A percentile compares a stretch with the other conserved stretches of the same genome.
Conservation (phyloP, 257 asterid genomes). For the Solanum appendiculatum region DNA sequence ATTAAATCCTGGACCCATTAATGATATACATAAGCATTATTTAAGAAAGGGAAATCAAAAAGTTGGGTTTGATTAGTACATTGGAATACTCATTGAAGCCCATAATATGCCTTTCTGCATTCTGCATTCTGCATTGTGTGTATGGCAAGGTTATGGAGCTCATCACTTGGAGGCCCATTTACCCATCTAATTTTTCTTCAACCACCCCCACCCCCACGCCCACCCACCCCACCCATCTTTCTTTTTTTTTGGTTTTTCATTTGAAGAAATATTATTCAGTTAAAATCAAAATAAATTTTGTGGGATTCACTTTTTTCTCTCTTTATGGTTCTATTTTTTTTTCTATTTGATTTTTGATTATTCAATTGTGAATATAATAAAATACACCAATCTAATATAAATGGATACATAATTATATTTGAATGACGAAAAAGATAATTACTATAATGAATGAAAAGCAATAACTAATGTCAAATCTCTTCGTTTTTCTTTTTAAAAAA, state of each 20-base stretch:
- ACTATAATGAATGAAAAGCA: background rate
- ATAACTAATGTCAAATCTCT: background rate
- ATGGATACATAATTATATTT: background rate
- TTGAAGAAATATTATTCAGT: background rate
- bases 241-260: background rate
- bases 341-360: background rate
- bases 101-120: constrained; percentile 17
- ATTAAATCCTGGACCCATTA: background rate
- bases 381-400: too few relatives aligned
- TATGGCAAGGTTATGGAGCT: constrained; percentile 3
- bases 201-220: background rate
- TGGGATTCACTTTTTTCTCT: too few relatives aligned
- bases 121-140: background rate
- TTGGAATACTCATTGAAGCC: constrained; percentile 27
- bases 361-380: background rate
- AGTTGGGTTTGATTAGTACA: background rate
- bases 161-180: background rate
- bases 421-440: background rate
- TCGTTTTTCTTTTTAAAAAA: too few relatives aligned
- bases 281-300: background rate
- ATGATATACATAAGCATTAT: background rate
- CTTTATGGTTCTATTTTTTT: background rate
- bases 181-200: background rate
- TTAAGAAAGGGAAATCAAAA: background rate
- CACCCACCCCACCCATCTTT: background rate